Evolutionary conservation across 2,329 filamentous ascomycete genomes (phyloP).

Genomic region (Trichoderma aggressivum): DNA sequence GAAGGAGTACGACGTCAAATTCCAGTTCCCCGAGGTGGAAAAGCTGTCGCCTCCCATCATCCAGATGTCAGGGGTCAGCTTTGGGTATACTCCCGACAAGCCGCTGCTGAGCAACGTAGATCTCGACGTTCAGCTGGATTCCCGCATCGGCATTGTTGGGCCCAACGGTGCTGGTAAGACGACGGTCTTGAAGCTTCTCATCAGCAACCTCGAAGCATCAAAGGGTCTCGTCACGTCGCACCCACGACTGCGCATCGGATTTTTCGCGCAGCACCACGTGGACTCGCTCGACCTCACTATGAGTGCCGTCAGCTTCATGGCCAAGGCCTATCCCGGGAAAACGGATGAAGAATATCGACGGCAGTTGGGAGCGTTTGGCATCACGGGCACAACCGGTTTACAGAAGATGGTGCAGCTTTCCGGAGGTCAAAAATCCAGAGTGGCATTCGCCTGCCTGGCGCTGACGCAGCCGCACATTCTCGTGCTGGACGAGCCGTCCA

Average conservation of each 20-base stretch:
- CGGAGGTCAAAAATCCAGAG: conserved; percentile 96
- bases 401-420: conserved; percentile 94
- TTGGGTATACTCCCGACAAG: conserved; percentile 80
- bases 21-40: conserved; percentile 96
- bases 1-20: conserved; percentile 91
- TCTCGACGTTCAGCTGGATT: conserved; percentile 95
- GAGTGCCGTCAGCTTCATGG: conserved; percentile 94
- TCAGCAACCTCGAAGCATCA: conserved; percentile 73
- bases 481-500: conserved; percentile 96
- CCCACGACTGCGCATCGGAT: conserved; percentile 84
- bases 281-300: conserved; percentile 88
- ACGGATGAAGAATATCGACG: conserved; percentile 96
- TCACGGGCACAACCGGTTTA: conserved; percentile 91
- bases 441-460: conserved; percentile 94
- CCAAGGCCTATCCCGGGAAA: conserved; percentile 82
- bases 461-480: conserved; percentile 94
- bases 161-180: conserved; percentile 99
- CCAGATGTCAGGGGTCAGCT: conserved; percentile 89
- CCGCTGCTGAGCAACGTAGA: conserved; percentile 82
- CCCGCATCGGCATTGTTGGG: conserved; percentile 97
- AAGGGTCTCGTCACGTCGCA: conserved; percentile 83
- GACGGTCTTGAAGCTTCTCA: conserved; percentile 95
- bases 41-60: conserved; percentile 97
- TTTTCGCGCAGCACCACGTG: conserved; percentile 98
- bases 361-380: conserved; percentile 84